Percentiles rank a stretch among this genome's conserved stretches.
These are phyloP conservation scores for Aschersonia sp. DNA, from an alignment of 2,329 filamentous ascomycete genomes.

Conservation along the genomic window DNA sequence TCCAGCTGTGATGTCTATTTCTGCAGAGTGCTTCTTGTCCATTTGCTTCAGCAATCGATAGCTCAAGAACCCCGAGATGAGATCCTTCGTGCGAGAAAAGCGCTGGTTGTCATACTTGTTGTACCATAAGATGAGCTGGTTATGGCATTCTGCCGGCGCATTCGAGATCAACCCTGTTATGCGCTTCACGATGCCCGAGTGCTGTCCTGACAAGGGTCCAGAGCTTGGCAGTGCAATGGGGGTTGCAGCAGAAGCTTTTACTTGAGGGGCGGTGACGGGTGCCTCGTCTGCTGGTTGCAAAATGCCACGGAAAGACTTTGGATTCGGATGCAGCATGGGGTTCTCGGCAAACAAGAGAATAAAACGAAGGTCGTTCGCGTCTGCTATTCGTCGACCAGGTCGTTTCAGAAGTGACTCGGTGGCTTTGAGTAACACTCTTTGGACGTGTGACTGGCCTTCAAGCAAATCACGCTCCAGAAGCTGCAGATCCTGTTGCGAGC, in stretches of 20 bases:
- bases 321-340: constrained; percentile 49
- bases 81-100: constrained; percentile 61
- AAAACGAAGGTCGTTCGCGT: constrained; percentile 60
- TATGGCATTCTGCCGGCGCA: constrained; percentile 59
- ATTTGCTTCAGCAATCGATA: constrained; percentile 63
- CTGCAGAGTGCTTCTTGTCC: constrained; percentile 47
- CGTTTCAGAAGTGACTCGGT: constrained; percentile 69
- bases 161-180: constrained; percentile 71
- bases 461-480: constrained; percentile 32
- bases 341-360: constrained; percentile 68
- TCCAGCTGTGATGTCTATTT: constrained; percentile 47
- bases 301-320: constrained; percentile 24
- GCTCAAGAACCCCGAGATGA: constrained; percentile 66
- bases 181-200: constrained; percentile 75
- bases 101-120: constrained; percentile 51
- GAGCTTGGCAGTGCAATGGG: constrained; percentile 13
- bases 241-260: background rate
- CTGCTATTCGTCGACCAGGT: constrained; percentile 54
- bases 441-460: constrained; percentile 52
- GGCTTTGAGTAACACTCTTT: constrained; percentile 59
- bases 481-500: constrained; percentile 21
- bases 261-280: background rate
- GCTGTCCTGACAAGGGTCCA: constrained; percentile 43
- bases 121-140: constrained; percentile 66
- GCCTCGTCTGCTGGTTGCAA: constrained; percentile 16